phyloP scores from a whole-genome alignment of 2,329 filamentous ascomycete genomes.

The Hymenoscyphus scutula region DNA sequence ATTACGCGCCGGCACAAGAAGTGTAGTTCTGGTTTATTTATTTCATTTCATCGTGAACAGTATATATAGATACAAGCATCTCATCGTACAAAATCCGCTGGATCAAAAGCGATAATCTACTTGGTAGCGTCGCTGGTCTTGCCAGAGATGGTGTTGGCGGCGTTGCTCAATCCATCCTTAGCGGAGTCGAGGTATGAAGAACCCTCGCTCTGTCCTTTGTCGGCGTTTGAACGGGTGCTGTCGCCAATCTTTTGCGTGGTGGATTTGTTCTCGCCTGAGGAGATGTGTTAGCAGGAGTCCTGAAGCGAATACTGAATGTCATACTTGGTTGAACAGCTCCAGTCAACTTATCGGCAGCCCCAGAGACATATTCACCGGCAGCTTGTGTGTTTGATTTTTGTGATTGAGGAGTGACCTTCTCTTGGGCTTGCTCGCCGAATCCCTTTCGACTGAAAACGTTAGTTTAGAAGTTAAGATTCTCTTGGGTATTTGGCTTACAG shows the following conservation, averaged over 20 bases:
- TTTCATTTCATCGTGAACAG: background rate
- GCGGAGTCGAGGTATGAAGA: constrained; percentile 41
- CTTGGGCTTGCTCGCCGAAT: constrained; percentile 46
- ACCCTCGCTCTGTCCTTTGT: constrained; percentile 42
- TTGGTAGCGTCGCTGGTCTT: constrained; percentile 10
- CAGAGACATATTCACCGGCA: constrained; percentile 44
- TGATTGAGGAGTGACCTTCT: constrained; percentile 53
- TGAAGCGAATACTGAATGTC: background rate
- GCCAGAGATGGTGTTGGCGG: constrained; percentile 16
- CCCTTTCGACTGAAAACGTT: constrained; percentile 51
- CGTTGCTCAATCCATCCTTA: constrained; percentile 40
- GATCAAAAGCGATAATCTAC: background rate
- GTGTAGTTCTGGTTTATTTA: background rate
- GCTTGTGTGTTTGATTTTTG: constrained; percentile 47
- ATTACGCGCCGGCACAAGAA: background rate
- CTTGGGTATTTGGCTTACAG: constrained; percentile 37
- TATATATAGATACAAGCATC: background rate
- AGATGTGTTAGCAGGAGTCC: background rate
- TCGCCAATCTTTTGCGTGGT: constrained; percentile 45
- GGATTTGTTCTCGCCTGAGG: constrained; percentile 4
- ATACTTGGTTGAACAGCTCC: constrained; percentile 45
- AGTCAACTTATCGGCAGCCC: constrained; percentile 46
- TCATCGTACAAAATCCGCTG: background rate
- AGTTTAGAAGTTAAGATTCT: too few species aligned
- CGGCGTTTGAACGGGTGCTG: constrained; percentile 40